phyloP scores from a whole-genome alignment of 768 basidiomycete species.

The Galerina sulciceps region DNA sequence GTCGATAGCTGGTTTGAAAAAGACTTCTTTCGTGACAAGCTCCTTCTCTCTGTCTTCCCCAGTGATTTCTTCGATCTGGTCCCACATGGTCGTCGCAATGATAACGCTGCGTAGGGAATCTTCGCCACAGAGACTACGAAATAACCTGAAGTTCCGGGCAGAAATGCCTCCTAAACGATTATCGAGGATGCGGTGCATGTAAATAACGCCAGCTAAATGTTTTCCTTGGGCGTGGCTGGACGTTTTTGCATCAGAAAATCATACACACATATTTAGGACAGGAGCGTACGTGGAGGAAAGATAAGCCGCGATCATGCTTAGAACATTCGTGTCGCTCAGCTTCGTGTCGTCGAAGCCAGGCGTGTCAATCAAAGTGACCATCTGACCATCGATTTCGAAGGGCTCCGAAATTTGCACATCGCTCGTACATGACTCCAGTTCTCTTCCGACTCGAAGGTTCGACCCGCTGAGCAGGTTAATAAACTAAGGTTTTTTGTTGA shows the following conservation, averaged over 20 bases:
- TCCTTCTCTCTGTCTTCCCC: constrained; percentile 50
- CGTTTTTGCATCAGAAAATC: not conserved
- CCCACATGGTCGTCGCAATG: constrained; percentile 62
- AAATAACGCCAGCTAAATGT: constrained; percentile 56
- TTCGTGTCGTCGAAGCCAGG: constrained; percentile 64
- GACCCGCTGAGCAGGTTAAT: constrained; percentile 59
- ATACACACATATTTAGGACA: not conserved
- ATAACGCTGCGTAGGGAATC: constrained; percentile 51
- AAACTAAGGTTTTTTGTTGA: constrained; percentile 38
- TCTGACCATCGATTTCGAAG: constrained; percentile 45
- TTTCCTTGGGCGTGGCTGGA: constrained; percentile 35
- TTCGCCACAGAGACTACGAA: constrained; percentile 57
- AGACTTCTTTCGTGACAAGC: constrained; percentile 41
- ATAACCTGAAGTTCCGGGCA: constrained; percentile 54
- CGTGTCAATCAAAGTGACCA: constrained; percentile 56
- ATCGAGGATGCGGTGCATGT: constrained; percentile 59
- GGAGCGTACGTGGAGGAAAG: constrained; percentile 35
- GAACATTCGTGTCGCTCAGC: constrained; percentile 48
- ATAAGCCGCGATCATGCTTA: constrained; percentile 52
- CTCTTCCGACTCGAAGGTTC: constrained; percentile 45
- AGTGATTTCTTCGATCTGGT: constrained; percentile 38
- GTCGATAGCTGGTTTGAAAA: constrained; percentile 56
- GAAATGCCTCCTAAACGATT: constrained; percentile 54
- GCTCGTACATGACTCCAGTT: constrained; percentile 55
- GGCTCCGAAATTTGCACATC: constrained; percentile 45